phyloP scores from a whole-genome alignment of 2,329 filamentous ascomycete genomes.

The Xylaria sp. region DNA sequence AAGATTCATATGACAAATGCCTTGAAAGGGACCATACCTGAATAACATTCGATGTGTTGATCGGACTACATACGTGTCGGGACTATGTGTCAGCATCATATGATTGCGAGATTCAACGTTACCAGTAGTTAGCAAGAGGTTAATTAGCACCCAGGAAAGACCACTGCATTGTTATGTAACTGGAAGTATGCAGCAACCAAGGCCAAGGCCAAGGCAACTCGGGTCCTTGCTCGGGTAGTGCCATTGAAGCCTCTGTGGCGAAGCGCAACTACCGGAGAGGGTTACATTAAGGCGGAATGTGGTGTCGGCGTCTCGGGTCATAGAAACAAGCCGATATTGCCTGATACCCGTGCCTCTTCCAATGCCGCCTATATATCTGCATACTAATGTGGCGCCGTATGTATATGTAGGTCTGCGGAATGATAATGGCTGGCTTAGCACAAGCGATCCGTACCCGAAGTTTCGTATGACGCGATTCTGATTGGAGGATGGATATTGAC shows the following conservation, averaged over 20 bases:
- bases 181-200: background rate
- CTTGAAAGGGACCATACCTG: background rate
- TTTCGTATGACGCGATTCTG: background rate
- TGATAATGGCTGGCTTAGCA: background rate
- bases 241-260: background rate
- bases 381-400: background rate
- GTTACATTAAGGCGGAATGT: background rate
- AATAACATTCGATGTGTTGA: background rate
- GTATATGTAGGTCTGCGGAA: background rate
- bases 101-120: background rate
- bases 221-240: background rate
- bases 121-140: background rate
- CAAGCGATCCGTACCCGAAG: background rate
- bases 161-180: background rate
- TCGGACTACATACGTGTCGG: background rate
- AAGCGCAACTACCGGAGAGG: background rate
- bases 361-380: background rate
- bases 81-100: conserved; percentile 2
- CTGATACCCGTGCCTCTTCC: background rate
- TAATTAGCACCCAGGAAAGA: background rate
- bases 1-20: background rate
- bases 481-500: background rate
- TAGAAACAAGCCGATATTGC: conserved; percentile 2
- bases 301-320: background rate
- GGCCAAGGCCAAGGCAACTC: background rate